Percentiles rank a stretch among this genome's conserved stretches.
Evolutionary conservation across 805 yeast species (phyloP).

Genomic region (Schwanniomyces pseudopolymorphus): DNA sequence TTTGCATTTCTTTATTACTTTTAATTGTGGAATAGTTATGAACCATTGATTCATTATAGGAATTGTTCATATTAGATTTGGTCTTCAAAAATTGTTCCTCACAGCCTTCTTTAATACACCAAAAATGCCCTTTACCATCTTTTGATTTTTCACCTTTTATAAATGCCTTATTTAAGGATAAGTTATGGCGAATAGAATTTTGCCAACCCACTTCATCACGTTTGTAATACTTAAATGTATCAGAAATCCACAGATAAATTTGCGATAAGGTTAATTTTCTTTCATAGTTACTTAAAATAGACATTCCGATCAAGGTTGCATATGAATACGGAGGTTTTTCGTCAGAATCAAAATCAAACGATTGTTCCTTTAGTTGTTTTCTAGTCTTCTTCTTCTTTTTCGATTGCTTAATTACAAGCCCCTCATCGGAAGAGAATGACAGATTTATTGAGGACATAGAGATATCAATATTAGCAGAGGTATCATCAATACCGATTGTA

Average conservation of each 20-base stretch:
- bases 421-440: constrained; percentile 10
- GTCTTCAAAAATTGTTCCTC: constrained; percentile 78
- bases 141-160: constrained; percentile 87
- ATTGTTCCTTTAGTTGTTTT: constrained; percentile 29
- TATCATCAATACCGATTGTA: constrained; percentile 1
- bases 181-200: constrained; percentile 91
- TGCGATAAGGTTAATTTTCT: constrained; percentile 50
- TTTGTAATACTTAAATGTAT: constrained; percentile 78
- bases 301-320: constrained; percentile 91
- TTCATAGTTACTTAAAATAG: constrained; percentile 76
- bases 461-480: constrained; percentile 13
- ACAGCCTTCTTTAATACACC: constrained; percentile 84
- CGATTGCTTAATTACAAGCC: constrained; percentile 37
- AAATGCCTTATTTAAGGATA: constrained; percentile 91
- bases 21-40: constrained; percentile 24
- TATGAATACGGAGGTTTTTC: constrained; percentile 91
- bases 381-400: constrained; percentile 28
- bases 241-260: constrained; percentile 89
- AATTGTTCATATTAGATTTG: constrained; percentile 47
- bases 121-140: constrained; percentile 88
- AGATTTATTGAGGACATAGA: constrained; percentile 11
- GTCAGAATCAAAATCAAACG: constrained; percentile 50
- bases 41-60: constrained; percentile 45
- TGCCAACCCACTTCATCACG: constrained; percentile 95
- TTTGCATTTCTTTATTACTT: constrained; percentile 6